These are phyloP conservation scores for Musa troglodytarum DNA, from an alignment of 176 grass and related monocot genomes.

Conservation along the genomic window DNA sequence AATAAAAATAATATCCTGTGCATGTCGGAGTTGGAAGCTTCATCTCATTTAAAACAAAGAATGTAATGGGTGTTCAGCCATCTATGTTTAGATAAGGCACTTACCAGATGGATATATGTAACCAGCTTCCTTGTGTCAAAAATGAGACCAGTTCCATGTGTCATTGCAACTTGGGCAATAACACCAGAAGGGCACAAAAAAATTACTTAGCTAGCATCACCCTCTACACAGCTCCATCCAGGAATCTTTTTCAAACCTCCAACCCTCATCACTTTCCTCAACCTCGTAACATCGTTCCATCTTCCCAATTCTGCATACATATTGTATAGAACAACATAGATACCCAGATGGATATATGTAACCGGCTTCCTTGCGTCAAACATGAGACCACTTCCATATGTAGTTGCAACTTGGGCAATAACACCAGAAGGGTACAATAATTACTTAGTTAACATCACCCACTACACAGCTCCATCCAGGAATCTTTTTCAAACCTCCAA, in stretches of 20 bases:
- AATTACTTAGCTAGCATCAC: background rate
- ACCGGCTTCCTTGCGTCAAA: no score
- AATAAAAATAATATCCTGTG: no score
- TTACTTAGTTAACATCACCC: background rate
- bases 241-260: constrained; percentile 34
- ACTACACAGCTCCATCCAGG: constrained; percentile 32
- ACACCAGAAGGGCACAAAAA: background rate
- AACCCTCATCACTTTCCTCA: constrained; percentile 42
- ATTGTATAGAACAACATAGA: constrained; percentile 51
- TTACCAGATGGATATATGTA: no score
- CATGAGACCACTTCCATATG: no score
- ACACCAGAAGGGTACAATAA: background rate
- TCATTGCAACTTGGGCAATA: no score
- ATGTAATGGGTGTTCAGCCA: no score
- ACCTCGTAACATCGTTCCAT: constrained; percentile 43
- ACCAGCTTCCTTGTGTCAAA: no score
- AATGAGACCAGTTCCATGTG: no score
- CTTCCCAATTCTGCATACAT: constrained; percentile 38
- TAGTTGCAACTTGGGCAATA: no score
- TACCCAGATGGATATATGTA: background rate
- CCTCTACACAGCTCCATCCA: constrained; percentile 26
- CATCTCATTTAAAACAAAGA: no score
- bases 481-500: constrained; percentile 29
- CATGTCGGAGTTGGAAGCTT: no score
- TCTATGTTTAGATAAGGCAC: no score